phyloP scores from a whole-genome alignment of 2,329 filamentous ascomycete genomes.

The Chaetomiaceae sp. region DNA sequence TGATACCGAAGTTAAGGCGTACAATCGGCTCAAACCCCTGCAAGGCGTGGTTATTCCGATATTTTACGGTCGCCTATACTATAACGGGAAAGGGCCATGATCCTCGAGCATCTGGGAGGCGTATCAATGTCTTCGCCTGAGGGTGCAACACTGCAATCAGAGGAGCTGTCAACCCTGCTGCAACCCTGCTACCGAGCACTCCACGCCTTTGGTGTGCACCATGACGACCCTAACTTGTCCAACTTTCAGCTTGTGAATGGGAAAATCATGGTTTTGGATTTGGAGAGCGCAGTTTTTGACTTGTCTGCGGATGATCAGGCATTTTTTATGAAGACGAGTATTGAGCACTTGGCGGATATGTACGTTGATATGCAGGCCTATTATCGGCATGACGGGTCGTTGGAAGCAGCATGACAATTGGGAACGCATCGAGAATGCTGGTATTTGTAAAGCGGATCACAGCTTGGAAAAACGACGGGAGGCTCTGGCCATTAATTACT shows the following conservation, averaged over 20 bases:
- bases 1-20: constrained; percentile 4
- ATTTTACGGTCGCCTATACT: neutral
- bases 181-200: constrained; percentile 9
- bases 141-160: neutral
- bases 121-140: constrained; percentile 6
- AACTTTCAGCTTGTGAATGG: neutral
- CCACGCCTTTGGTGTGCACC: neutral
- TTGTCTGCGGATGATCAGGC: neutral
- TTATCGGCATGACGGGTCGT: constrained; percentile 1
- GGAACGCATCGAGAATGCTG: too few species aligned
- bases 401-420: constrained; percentile 9
- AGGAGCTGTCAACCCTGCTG: constrained; percentile 10
- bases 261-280: neutral
- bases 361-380: constrained; percentile 3
- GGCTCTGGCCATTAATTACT: too few species aligned
- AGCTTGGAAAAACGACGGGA: too few species aligned
- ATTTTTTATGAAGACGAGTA: constrained; percentile 4
- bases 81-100: constrained; percentile 1
- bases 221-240: neutral
- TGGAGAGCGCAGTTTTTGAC: constrained; percentile 6
- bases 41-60: constrained; percentile 7
- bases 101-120: constrained; percentile 1
- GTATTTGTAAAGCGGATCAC: too few species aligned
- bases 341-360: neutral
- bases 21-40: constrained; percentile 1